A percentile compares a stretch with the other conserved stretches of the same genome.
phyloP scores from a whole-genome alignment of 179 eudicot species.

The Vitellaria paradoxa region DNA sequence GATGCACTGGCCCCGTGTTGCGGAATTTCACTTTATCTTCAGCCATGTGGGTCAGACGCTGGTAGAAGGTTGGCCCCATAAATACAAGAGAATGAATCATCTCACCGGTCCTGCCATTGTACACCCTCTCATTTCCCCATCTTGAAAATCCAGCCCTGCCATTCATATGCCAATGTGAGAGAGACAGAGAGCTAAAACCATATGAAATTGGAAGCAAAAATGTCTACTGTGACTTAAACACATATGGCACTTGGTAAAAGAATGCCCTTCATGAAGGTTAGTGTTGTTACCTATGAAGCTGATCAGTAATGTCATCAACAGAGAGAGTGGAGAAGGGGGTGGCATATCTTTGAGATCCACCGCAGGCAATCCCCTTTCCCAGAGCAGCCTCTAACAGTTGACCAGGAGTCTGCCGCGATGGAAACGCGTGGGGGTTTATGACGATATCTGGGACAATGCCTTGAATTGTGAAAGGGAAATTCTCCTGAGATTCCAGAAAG shows the following conservation, averaged over 20 bases:
- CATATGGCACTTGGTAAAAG: not conserved
- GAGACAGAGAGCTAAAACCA: no score
- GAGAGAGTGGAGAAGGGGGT: conserved; percentile 84
- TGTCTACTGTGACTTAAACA: no score
- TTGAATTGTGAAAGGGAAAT: conserved; percentile 83
- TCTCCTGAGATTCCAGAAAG: conserved; percentile 80
- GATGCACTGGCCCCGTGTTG: conserved; percentile 94
- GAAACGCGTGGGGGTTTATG: conserved; percentile 95
- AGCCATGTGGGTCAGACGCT: conserved; percentile 84
- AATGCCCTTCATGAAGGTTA: not conserved
- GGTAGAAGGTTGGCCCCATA: conserved; percentile 93
- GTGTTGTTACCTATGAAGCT: conserved; percentile 73
- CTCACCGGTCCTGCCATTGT: conserved; percentile 81
- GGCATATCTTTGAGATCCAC: conserved; percentile 65
- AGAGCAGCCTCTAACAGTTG: conserved; percentile 92
- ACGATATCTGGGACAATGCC: conserved; percentile 97
- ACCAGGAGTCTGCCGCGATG: conserved; percentile 94
- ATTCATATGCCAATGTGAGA: not conserved
- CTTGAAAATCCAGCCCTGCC: conserved; percentile 86
- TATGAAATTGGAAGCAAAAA: not conserved
- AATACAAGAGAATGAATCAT: conserved; percentile 64
- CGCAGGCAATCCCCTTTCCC: conserved; percentile 92
- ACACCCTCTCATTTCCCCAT: conserved; percentile 89
- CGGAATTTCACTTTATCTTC: conserved; percentile 97
- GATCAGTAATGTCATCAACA: conserved; percentile 80